phyloP scores from a whole-genome alignment of 441 rosid genomes.

The Gossypium trilobum region DNA sequence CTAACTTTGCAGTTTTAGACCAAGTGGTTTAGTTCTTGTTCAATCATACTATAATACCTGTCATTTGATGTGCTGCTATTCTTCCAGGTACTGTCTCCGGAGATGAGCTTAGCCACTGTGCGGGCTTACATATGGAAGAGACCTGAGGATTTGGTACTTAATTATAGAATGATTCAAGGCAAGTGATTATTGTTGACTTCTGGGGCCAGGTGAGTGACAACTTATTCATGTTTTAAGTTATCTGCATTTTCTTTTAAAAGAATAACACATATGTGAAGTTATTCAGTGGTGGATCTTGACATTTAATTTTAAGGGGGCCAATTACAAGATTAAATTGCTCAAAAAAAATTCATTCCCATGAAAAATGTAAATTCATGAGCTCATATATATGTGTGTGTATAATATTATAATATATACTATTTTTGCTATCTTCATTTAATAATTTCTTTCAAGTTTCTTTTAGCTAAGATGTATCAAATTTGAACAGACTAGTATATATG shows the following conservation, averaged over 20 bases:
- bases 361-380: too few relatives aligned
- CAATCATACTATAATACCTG: neutral
- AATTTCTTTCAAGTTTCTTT: too few relatives aligned
- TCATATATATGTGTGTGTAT: too few relatives aligned
- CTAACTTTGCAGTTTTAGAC: neutral
- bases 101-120: constrained; percentile 98
- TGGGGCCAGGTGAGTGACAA: constrained; percentile 28
- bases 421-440: too few relatives aligned
- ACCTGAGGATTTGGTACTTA: constrained; percentile 87
- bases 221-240: constrained; percentile 5
- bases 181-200: constrained; percentile 42
- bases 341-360: too few relatives aligned
- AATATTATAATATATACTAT: too few relatives aligned
- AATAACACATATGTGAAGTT: neutral
- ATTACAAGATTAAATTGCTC: too few relatives aligned
- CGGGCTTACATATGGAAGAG: constrained; percentile 95
- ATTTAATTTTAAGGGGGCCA: too few relatives aligned
- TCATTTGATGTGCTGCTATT: constrained; percentile 4
- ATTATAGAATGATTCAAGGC: constrained; percentile 68
- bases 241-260: neutral
- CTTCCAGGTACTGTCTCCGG: constrained; percentile 78
- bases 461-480: too few relatives aligned
- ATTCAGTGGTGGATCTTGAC: too few relatives aligned
- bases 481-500: too few relatives aligned
- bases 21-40: neutral